These are phyloP conservation scores for Globisporangium irregulare DNA, from an alignment of 352 stramenopile species.

Conservation along the genomic window DNA sequence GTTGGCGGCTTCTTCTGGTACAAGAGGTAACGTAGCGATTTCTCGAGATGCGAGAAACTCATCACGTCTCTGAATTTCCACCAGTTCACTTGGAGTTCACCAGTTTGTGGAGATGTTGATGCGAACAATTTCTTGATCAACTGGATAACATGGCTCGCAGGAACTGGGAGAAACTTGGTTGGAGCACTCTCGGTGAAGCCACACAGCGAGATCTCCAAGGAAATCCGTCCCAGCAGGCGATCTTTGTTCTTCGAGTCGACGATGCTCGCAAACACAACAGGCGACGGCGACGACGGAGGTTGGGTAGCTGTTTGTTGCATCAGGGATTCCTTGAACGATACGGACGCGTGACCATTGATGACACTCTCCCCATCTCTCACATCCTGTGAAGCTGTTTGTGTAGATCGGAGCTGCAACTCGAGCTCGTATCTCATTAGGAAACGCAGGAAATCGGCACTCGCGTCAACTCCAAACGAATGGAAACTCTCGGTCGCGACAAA, in stretches of 20 bases:
- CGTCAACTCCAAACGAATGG: conserved; percentile 10
- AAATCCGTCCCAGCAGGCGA: conserved; percentile 10
- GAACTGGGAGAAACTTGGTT: conserved; percentile 6
- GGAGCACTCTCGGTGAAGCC: neutral
- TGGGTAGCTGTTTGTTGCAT: neutral
- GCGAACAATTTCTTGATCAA: conserved; percentile 9
- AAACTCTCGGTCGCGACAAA: conserved; percentile 9
- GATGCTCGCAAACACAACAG: conserved; percentile 6
- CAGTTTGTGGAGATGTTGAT: neutral
- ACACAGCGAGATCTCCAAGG: conserved; percentile 7
- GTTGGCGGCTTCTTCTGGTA: conserved; percentile 4
- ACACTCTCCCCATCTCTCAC: neutral
- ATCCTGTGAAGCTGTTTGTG: too few species aligned
- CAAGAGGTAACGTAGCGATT: conserved; percentile 11
- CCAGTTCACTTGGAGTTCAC: conserved; percentile 17
- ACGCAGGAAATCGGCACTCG: conserved; percentile 2
- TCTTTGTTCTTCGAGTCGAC: conserved; percentile 1
- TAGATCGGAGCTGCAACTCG: neutral
- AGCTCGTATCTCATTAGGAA: conserved; percentile 12
- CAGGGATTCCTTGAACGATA: neutral
- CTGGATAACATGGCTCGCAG: neutral
- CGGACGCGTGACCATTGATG: conserved; percentile 1
- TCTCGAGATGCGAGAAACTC: conserved; percentile 18
- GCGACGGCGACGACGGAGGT: neutral
- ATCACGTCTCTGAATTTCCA: conserved; percentile 21